phyloP scores from a whole-genome alignment of 2,329 filamentous ascomycete genomes.

The Seiridium unicorne region DNA sequence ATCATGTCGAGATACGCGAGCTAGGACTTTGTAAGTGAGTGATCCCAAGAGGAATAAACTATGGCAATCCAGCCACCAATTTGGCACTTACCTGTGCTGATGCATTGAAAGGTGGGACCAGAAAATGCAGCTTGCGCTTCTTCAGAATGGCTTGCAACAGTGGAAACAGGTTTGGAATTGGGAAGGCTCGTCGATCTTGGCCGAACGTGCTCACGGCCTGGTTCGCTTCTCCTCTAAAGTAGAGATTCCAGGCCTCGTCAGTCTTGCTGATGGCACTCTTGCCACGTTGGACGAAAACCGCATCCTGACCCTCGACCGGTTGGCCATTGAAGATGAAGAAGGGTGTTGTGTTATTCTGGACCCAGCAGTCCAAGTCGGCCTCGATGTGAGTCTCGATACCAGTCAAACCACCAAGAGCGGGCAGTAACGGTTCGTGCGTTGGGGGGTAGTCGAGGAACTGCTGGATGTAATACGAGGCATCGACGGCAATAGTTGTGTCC shows the following conservation, averaged over 20 bases:
- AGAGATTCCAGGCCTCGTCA: slow-evolving; percentile 80
- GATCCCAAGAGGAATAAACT: no score
- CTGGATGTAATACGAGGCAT: slow-evolving; percentile 86
- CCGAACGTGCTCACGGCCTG: slow-evolving; percentile 86
- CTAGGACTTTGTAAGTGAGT: slow-evolving; percentile 35
- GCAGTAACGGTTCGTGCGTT: slow-evolving; percentile 81
- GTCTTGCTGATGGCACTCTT: slow-evolving; percentile 68
- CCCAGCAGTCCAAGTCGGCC: slow-evolving; percentile 72
- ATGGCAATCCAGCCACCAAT: no score
- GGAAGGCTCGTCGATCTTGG: slow-evolving; percentile 67
- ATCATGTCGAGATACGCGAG: slow-evolving; percentile 75
- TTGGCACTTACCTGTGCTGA: slow-evolving; percentile 69
- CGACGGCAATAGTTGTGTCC: slow-evolving; percentile 75
- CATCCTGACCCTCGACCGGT: slow-evolving; percentile 73
- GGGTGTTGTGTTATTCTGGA: slow-evolving; percentile 67
- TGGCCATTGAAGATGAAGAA: slow-evolving; percentile 93
- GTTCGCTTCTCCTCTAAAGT: slow-evolving; percentile 76
- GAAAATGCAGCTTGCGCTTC: slow-evolving; percentile 68
- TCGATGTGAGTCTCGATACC: slow-evolving; percentile 75
- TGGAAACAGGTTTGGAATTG: slow-evolving; percentile 70
- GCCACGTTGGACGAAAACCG: slow-evolving; percentile 62
- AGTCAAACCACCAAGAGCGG: slow-evolving; percentile 86
- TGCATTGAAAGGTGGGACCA: slow-evolving; percentile 84
- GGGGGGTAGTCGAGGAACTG: slow-evolving; percentile 69
- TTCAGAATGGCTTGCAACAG: slow-evolving; percentile 74